phyloP scores from a whole-genome alignment of 2,329 filamentous ascomycete genomes.

The Xylariomycetidae sp. region DNA sequence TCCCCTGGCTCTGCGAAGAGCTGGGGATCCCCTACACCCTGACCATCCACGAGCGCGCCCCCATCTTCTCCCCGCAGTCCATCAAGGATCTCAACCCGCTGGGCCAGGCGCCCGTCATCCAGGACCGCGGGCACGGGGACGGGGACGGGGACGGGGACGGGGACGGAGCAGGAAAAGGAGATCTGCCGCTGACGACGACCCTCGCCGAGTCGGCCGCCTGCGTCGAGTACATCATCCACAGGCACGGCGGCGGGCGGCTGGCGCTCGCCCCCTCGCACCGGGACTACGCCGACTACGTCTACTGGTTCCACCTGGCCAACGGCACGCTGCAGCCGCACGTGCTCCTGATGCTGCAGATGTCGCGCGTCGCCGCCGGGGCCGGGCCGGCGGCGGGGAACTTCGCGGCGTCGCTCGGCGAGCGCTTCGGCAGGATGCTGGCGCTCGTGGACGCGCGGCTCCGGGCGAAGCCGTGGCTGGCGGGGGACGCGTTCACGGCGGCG shows the following conservation, averaged over 20 bases:
- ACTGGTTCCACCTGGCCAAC: slow-evolving; percentile 59
- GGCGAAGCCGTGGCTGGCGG: slow-evolving; percentile 51
- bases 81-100: slow-evolving; percentile 44
- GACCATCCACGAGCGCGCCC: slow-evolving; percentile 25
- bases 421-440: no score
- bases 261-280: slow-evolving; percentile 38
- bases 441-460: slow-evolving; percentile 45
- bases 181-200: no score
- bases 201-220: slow-evolving; percentile 58
- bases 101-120: slow-evolving; percentile 56
- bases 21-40: slow-evolving; percentile 47
- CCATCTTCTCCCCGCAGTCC: slow-evolving; percentile 28
- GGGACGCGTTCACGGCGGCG: slow-evolving; percentile 57
- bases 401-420: no score
- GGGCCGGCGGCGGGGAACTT: no score
- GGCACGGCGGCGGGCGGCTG: slow-evolving; percentile 46
- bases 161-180: no score
- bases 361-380: no score
- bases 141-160: no score
- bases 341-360: no score
- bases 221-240: slow-evolving; percentile 56
- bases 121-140: slow-evolving; percentile 47
- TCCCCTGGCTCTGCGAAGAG: slow-evolving; percentile 63
- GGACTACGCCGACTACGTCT: slow-evolving; percentile 57
- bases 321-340: slow-evolving; percentile 40